Percentiles rank a stretch among this genome's conserved stretches.
phyloP scores from a whole-genome alignment of 768 basidiomycete species.

The Daedaleopsis nitida region DNA sequence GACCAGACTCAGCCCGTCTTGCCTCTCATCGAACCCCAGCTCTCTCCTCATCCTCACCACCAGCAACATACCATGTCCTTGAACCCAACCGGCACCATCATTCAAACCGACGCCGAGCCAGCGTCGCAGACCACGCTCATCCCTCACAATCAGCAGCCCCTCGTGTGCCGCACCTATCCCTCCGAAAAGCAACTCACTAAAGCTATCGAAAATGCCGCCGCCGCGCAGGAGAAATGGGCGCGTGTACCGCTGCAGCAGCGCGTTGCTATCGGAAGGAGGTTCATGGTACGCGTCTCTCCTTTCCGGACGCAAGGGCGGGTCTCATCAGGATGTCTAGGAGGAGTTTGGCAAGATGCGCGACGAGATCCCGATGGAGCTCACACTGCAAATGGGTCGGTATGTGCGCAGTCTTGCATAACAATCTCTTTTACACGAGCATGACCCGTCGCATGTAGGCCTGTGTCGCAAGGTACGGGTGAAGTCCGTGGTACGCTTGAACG shows the following conservation, averaged over 20 bases:
- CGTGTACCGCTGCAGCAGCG: conserved; percentile 60
- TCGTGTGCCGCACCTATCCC: conserved; percentile 69
- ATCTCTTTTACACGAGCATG: background rate
- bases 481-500: conserved; percentile 80
- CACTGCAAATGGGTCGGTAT: conserved; percentile 90
- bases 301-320: conserved; percentile 33
- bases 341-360: conserved; percentile 56
- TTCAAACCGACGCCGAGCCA: conserved; percentile 6
- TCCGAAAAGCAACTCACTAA: conserved; percentile 57
- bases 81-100: conserved; percentile 5
- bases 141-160: conserved; percentile 76
- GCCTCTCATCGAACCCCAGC: background rate
- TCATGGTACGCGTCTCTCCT: conserved; percentile 52
- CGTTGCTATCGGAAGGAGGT: conserved; percentile 68
- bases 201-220: conserved; percentile 55
- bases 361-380: conserved; percentile 74
- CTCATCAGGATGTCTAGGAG: conserved; percentile 32
- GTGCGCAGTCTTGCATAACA: conserved; percentile 20
- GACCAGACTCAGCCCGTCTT: too few species aligned
- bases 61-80: background rate
- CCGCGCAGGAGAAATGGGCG: conserved; percentile 78
- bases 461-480: conserved; percentile 78
- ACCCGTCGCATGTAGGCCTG: conserved; percentile 54
- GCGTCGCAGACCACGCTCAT: conserved; percentile 75
- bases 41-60: background rate